Evolutionary conservation across 2,329 filamentous ascomycete genomes (phyloP), one percentile per base, ranked within the genome.

Genomic region (Ceratocystiopsis minuta): DNA sequence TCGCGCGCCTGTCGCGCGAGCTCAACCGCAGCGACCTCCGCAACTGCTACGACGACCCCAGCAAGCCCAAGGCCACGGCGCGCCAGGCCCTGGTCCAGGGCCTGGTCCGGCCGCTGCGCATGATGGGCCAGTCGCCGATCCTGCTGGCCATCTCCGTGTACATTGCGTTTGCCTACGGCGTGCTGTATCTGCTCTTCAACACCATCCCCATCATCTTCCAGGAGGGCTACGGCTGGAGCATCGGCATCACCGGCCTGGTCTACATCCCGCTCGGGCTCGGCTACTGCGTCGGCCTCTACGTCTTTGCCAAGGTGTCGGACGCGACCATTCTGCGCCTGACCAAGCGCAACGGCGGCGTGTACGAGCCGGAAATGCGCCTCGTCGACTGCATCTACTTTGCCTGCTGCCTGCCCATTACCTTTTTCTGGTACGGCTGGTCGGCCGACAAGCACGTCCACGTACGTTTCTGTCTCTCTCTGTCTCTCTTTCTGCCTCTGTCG

Each of bases 111-210:
- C 70, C 70, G 1, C 46, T 67, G 35, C 68, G 67, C 50, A 62
- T 72, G 57, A 61, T 72, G 32, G 57, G 67, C 45, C 53, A 61
- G 16, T 68, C 66, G 4, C 63, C 64, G 16, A 60, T 70, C 46
- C 55, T 71, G 37, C 55, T 66, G 33, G 52, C 60, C 32, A 54
- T 68, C 16, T 65, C 64, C 1, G 46, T 68, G 5, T 70, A 70
- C 55, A 61, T 66, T 36, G 64, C 67, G 36, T 68, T 70, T 49
- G 58, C 60, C 17, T 70, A 70, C 49, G 67, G 67, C 37, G 63
- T 63, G 38, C 58, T 70, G 16, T 71, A 71, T 51, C 58, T 72
- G 11, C 63, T 71, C 50, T 70, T 69, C 55, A 70, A 66, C 46
- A 67, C 66, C 16, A 65, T 71, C 46, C 61, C 67, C n/a, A 56